A percentile compares a stretch with the other conserved stretches of the same genome.
phyloP scores from a whole-genome alignment of 148 eudicot genomes.

The Talinum fruticosum region DNA sequence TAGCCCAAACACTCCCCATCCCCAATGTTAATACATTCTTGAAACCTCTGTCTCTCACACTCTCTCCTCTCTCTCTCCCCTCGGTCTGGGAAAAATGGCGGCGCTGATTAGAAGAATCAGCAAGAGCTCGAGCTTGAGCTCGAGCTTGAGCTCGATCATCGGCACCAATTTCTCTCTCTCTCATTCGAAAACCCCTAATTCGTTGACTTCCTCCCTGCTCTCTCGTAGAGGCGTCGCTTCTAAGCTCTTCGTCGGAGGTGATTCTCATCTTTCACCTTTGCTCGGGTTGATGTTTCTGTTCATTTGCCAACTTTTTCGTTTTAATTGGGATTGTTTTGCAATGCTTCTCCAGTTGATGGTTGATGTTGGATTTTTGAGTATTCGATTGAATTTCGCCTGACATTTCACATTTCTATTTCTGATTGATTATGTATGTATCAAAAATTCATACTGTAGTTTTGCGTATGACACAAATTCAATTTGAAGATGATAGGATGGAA shows the following conservation, averaged over 20 bases:
- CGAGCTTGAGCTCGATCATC: neutral
- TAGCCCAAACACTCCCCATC: too few relatives aligned
- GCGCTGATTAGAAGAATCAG: constrained; percentile 31
- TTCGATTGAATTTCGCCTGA: neutral
- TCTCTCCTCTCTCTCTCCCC: constrained; percentile 5
- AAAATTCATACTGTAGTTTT: neutral
- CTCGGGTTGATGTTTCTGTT: neutral
- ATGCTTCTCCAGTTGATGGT: neutral
- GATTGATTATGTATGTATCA: neutral
- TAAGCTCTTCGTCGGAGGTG: constrained; percentile 76
- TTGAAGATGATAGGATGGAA: neutral
- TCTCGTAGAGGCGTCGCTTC: constrained; percentile 63
- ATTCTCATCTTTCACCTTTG: neutral
- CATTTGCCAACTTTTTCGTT: too few relatives aligned
- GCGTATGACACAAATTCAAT: neutral
- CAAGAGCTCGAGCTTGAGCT: neutral
- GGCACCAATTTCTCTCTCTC: constrained; percentile 6
- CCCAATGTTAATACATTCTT: too few relatives aligned
- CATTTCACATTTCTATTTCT: neutral
- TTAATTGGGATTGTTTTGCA: neutral
- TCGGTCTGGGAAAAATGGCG: constrained; percentile 29
- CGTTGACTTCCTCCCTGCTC: constrained; percentile 16
- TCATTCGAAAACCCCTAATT: constrained; percentile 9
- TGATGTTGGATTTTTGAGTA: neutral
- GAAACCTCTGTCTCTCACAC: too few relatives aligned